Conservation (phyloP, 2,329 filamentous ascomycete genomes). For the Chrysosporium keratinophilum region DNA sequence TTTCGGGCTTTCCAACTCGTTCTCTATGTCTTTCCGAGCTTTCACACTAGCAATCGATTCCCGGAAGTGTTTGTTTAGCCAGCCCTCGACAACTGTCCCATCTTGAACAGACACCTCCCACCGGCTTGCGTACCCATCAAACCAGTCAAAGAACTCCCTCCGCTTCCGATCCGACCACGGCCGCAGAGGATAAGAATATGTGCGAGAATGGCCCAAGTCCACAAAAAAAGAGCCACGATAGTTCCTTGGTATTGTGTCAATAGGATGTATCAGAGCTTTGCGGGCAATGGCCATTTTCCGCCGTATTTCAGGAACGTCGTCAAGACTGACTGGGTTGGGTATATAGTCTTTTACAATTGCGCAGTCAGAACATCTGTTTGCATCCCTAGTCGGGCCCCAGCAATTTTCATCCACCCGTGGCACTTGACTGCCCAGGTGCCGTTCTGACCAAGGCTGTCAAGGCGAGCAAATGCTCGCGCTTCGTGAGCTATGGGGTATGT, state of each 20-base stretch:
- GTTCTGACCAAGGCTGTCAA: conserved; percentile 13
- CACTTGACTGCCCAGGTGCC: conserved; percentile 16
- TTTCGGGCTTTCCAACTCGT: too few relatives aligned
- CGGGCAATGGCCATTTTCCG: conserved; percentile 15
- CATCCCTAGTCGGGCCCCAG: conserved; percentile 2
- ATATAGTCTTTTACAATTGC: conserved; percentile 15
- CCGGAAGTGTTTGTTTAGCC: background rate
- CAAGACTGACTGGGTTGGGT: background rate
- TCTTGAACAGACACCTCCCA: conserved; percentile 10
- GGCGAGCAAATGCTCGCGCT: conserved; percentile 14
- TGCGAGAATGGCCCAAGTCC: conserved; percentile 9
- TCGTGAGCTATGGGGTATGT: conserved; percentile 10
- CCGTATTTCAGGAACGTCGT: conserved; percentile 12
- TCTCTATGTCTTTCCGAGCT: too few relatives aligned
- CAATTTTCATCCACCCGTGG: conserved; percentile 15
- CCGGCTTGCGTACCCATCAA: conserved; percentile 7
- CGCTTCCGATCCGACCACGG: conserved; percentile 4
- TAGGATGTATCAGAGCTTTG: conserved; percentile 9
- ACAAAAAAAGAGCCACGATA: conserved; percentile 13
- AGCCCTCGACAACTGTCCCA: conserved; percentile 11
- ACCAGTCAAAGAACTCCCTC: background rate
- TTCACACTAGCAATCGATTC: too few relatives aligned
- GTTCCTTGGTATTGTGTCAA: conserved; percentile 11
- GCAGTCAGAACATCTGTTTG: conserved; percentile 2
- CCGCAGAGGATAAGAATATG: conserved; percentile 8